Conservation (phyloP, 768 basidiomycete species). For the Suillus bovinus region DNA sequence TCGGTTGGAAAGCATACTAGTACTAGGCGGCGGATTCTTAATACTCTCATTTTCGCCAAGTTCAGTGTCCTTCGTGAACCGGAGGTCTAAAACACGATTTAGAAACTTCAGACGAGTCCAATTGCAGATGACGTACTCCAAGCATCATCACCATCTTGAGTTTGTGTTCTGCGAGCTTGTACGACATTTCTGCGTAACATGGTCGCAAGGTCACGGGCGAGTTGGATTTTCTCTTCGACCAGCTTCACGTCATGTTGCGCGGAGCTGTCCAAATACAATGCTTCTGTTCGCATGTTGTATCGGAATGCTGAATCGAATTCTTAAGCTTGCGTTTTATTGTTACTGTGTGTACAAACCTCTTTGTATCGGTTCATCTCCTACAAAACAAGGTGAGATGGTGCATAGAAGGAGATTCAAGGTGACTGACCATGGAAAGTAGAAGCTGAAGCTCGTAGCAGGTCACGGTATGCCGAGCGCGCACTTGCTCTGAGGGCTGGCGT, state of each 20-base stretch:
- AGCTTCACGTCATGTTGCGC: slow-evolving; percentile 44
- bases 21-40: slow-evolving; percentile 55
- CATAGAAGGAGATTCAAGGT: not conserved
- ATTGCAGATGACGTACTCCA: slow-evolving; percentile 51
- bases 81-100: slow-evolving; percentile 51
- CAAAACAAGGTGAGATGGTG: slow-evolving; percentile 5
- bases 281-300: slow-evolving; percentile 62
- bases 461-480: slow-evolving; percentile 74
- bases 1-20: slow-evolving; percentile 48
- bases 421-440: slow-evolving; percentile 63
- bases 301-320: slow-evolving; percentile 58
- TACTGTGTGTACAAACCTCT: slow-evolving; percentile 40
- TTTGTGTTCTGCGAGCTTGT: slow-evolving; percentile 60
- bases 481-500: slow-evolving; percentile 58
- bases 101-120: not conserved
- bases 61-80: slow-evolving; percentile 80
- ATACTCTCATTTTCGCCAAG: slow-evolving; percentile 83
- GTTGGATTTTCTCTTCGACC: slow-evolving; percentile 54
- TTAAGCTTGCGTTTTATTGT: not conserved
- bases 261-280: slow-evolving; percentile 39
- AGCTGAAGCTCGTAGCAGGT: slow-evolving; percentile 65
- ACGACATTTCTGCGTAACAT: slow-evolving; percentile 83
- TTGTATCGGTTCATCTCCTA: slow-evolving; percentile 60
- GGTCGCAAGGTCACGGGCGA: slow-evolving; percentile 70
- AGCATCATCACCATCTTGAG: slow-evolving; percentile 40